Percentiles rank a stretch among this genome's conserved stretches.
These are phyloP conservation scores for Anisogramma anomala DNA, from an alignment of 2,329 filamentous ascomycete species.

Conservation along the genomic window DNA sequence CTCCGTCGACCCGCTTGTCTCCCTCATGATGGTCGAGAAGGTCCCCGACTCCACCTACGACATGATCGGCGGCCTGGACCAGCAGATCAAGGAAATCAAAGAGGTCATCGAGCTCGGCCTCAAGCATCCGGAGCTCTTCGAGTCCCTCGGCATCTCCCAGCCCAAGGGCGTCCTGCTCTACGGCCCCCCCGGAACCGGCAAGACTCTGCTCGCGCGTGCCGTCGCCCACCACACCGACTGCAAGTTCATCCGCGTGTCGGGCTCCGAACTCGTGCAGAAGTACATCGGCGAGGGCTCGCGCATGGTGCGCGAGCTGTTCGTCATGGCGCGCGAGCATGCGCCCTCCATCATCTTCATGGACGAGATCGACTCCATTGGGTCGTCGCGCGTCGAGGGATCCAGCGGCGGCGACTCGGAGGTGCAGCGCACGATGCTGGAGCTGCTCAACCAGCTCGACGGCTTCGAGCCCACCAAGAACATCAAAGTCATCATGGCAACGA, in stretches of 20 bases:
- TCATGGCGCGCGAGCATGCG: slow-evolving; percentile 97
- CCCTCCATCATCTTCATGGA: slow-evolving; percentile 99
- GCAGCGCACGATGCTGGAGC: slow-evolving; percentile 94
- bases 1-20: slow-evolving; percentile 94
- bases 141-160: slow-evolving; percentile 96
- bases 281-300: slow-evolving; percentile 97
- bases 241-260: slow-evolving; percentile 96
- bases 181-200: slow-evolving; percentile 91
- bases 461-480: slow-evolving; percentile 99
- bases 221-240: slow-evolving; percentile 98
- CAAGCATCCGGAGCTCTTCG: slow-evolving; percentile 96
- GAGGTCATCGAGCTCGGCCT: slow-evolving; percentile 98
- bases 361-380: slow-evolving; percentile 98
- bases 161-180: slow-evolving; percentile 96
- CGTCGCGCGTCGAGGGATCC: slow-evolving; percentile 88
- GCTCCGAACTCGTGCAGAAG: slow-evolving; percentile 94
- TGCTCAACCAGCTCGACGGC: slow-evolving; percentile 95
- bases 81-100: slow-evolving; percentile 99
- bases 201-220: slow-evolving; percentile 87
- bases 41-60: slow-evolving; percentile 99
- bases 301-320: slow-evolving; percentile 97
- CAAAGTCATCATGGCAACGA: slow-evolving; percentile 99
- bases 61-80: slow-evolving; percentile 98
- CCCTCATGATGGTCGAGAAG: slow-evolving; percentile 99
- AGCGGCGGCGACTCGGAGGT: slow-evolving; percentile 95